Base-by-base conservation (phyloP, 805 yeast species). In the Suhomyces sp. region DNA sequence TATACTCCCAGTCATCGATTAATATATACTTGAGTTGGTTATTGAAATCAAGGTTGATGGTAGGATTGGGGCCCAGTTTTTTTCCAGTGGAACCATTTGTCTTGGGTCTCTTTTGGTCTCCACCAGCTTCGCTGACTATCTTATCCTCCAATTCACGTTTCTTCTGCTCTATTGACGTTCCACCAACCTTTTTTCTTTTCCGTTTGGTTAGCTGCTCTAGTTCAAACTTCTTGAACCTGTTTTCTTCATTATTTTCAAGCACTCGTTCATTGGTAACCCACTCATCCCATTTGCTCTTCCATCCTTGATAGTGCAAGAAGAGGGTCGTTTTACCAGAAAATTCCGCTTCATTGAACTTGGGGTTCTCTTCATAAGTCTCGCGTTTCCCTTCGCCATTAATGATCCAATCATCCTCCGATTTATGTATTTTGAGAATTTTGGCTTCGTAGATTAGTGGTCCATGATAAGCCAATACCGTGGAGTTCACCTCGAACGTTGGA, bases 251-350 rank as follows among this genome's bases (percentile, higher is more conserved):
- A 62, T 76, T 77, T 56, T 83, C 86, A 61, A 89, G 73, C 5
- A 93, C 79, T 33, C 98, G 72, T 39, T 82, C 84, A 6, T 69
- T 67, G 1, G 81, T 79, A 1, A 93, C 93, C 99, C 99, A 93
- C 67, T 93, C 99, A 65, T 93, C 98, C 97, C 97, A 93, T 53
- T 91, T 84, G 15, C 85, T 69, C 62, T 92, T 93, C 99, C 99
- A 93, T 2, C 99, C 98, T 59, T 86, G 87, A 68, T 93, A 93
- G 64, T 94, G 99, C 15, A 93, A 82, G 58, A 76, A 84, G 68
- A 83, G 92, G 27, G 84, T 63, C 44, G 66, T 58, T n/a, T 55
- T 51, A 4, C 62, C 67, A 33, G 67, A 55, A n/a, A 61, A 60
- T 13, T 58, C 64, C 12, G 69, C 71, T 39, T 66, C 53, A 15